phyloP scores from a whole-genome alignment of 495 filamentous ascomycete genomes.

The Barbatosphaeria neglecta region DNA sequence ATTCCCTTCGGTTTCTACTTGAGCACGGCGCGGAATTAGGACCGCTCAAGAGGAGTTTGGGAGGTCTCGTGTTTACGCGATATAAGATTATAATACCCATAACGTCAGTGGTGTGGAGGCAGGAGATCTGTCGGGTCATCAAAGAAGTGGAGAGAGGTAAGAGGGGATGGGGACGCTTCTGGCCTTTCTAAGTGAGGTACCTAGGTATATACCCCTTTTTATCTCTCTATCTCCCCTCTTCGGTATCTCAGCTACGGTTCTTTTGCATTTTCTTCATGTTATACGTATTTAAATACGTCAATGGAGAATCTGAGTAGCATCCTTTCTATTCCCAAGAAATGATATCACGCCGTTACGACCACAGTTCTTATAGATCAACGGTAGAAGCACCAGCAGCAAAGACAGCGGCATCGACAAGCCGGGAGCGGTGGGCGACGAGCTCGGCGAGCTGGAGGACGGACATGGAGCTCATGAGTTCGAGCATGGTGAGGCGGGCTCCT shows the following conservation, averaged over 20 bases:
- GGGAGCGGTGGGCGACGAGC: background rate
- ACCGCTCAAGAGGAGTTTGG: background rate
- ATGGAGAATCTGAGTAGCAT: too few species aligned
- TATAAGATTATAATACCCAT: too few species aligned
- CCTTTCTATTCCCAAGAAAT: too few species aligned
- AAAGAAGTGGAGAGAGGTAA: background rate
- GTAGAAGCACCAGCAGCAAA: background rate
- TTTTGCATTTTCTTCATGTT: too few species aligned
- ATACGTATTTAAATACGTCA: too few species aligned
- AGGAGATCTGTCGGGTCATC: background rate
- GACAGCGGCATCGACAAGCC: background rate
- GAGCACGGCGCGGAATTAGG: background rate
- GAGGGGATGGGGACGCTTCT: too few species aligned
- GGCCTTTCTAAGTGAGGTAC: too few species aligned
- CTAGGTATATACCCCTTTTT: too few species aligned
- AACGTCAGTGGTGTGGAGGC: background rate
- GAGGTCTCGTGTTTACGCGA: too few species aligned
- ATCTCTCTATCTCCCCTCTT: too few species aligned
- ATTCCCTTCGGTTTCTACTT: background rate
- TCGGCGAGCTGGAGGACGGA: slow-evolving; percentile 1
- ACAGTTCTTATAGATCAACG: background rate
- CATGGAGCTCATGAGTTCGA: slow-evolving; percentile 4
- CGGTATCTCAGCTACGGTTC: too few species aligned
- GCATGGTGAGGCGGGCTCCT: background rate
- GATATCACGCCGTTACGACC: too few species aligned